Base-by-base conservation (phyloP, 2,329 filamentous ascomycete species). In the Endothia cerciana region DNA sequence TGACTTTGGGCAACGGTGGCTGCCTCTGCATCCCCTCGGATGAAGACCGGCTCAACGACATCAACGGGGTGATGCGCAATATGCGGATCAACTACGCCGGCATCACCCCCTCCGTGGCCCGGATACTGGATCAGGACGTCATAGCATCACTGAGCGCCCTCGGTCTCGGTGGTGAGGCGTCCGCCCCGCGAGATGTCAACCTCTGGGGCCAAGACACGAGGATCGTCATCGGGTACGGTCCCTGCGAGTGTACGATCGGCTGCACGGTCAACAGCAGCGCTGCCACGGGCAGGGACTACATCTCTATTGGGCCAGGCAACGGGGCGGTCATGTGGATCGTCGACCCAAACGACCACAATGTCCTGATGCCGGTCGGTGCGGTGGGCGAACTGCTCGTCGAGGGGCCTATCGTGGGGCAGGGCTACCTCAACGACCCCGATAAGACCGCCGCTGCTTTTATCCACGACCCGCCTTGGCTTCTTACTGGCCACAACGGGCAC, bases 161-260 rank as follows among this genome's bases (percentile, higher is more conserved):
- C 1, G 80, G 81, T 1, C 75, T 85, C 0, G 83, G 83, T 11
- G 84, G 84, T 4, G 84, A 86, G 71, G 80, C 82, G 15, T 83
- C 87, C 68, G 85, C 83, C 0, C 76, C 82, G 0, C 79, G 80
- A 17, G 82, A 85, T 49, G 82, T 82, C 11, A 77, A 79, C 0
- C 73, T 73, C 6, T 85, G 83, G 83, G 80, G 82, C 45, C 72
- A 77, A 41, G 73, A 75, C 11, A 82, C 82, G 0, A 78, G 78
- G 60, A 77, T 85, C 15, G 75, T 85, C 7, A 84, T 85, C 59
- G 83, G 81, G 0, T 86, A 85, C 56, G 83, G 83, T 0, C 83
- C 83, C 4, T 84, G 82, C 0, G 83, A 86, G 71, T 86, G 83
- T 64, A 85, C 83, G 0, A 82, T 85, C 2, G 69, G 75, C 4